Percentiles rank a stretch among this genome's conserved stretches.
These are phyloP conservation scores for Houttuynia cordata DNA, from an alignment of 164 flowering plant species.

Conservation along the genomic window DNA sequence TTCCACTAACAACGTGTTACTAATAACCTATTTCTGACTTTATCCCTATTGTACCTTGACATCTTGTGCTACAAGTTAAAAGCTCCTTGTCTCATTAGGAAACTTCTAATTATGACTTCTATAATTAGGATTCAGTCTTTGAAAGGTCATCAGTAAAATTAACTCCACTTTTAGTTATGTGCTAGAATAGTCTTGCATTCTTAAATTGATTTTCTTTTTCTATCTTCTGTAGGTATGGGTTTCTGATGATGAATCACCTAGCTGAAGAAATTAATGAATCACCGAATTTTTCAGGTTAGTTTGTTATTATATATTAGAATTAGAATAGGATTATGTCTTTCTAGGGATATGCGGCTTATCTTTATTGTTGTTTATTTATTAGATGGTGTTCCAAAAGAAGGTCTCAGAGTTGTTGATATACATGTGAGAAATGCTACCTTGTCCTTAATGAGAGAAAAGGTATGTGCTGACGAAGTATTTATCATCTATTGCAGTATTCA, in stretches of 20 bases:
- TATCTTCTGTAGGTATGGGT: conserved; percentile 54
- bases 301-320: conserved; percentile 5
- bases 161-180: too few relatives aligned
- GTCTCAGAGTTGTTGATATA: conserved; percentile 74
- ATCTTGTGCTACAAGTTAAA: too few relatives aligned
- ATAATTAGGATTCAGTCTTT: too few relatives aligned
- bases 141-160: too few relatives aligned
- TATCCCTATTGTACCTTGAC: too few relatives aligned
- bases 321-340: not conserved
- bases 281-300: conserved; percentile 67
- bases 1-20: too few relatives aligned
- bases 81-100: too few relatives aligned
- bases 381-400: conserved; percentile 99
- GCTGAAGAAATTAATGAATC: conserved; percentile 64
- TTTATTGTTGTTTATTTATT: conserved; percentile 11
- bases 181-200: too few relatives aligned
- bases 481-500: not conserved
- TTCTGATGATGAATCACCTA: conserved; percentile 67
- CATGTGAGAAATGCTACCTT: conserved; percentile 72
- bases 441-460: conserved; percentile 58
- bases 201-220: not conserved
- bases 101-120: too few relatives aligned
- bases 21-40: too few relatives aligned
- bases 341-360: not conserved
- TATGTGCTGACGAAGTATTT: conserved; percentile 13